A percentile compares a stretch with the other conserved stretches of the same genome.
These are phyloP conservation scores for Naematelia encephala DNA, from an alignment of 768 basidiomycete species.

Conservation along the genomic window DNA sequence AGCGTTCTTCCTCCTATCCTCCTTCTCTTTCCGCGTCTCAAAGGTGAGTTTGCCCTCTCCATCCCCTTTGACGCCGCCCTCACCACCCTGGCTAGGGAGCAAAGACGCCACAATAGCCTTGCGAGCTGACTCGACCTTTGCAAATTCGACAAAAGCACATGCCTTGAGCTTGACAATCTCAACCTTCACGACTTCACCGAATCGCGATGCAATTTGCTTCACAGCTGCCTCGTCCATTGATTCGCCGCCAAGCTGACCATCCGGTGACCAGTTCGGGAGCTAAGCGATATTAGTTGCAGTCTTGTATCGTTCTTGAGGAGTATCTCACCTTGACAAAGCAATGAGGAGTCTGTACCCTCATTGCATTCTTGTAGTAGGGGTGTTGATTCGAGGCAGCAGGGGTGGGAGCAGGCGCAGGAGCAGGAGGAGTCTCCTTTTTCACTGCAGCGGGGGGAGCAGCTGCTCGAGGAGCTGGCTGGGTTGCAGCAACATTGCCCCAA, in stretches of 20 bases:
- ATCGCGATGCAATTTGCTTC: constrained; percentile 33
- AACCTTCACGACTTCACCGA: constrained; percentile 66
- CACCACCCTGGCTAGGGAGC: constrained; percentile 68
- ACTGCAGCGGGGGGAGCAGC: constrained; percentile 43
- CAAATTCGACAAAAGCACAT: constrained; percentile 93
- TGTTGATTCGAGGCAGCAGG: constrained; percentile 38
- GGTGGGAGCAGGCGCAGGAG: constrained; percentile 52
- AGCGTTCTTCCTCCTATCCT: constrained; percentile 58
- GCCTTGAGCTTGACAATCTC: constrained; percentile 85
- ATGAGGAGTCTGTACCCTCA: constrained; percentile 64
- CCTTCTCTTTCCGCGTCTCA: constrained; percentile 87
- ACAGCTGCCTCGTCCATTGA: constrained; percentile 39
- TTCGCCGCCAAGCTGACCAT: constrained; percentile 30
- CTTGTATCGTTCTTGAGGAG: neutral
- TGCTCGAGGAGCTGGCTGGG: constrained; percentile 4
- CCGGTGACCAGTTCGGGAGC: constrained; percentile 52
- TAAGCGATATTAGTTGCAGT: constrained; percentile 13
- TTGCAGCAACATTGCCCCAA: constrained; percentile 7
- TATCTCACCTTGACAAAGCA: constrained; percentile 77
- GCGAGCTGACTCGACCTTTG: constrained; percentile 69
- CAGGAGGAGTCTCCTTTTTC: constrained; percentile 41
- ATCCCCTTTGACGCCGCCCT: constrained; percentile 75
- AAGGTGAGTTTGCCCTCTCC: constrained; percentile 67
- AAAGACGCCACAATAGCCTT: constrained; percentile 77
- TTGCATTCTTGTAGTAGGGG: constrained; percentile 57